These are phyloP conservation scores for Apodospora peruviana DNA, from an alignment of 495 filamentous ascomycete genomes.

Conservation along the genomic window DNA sequence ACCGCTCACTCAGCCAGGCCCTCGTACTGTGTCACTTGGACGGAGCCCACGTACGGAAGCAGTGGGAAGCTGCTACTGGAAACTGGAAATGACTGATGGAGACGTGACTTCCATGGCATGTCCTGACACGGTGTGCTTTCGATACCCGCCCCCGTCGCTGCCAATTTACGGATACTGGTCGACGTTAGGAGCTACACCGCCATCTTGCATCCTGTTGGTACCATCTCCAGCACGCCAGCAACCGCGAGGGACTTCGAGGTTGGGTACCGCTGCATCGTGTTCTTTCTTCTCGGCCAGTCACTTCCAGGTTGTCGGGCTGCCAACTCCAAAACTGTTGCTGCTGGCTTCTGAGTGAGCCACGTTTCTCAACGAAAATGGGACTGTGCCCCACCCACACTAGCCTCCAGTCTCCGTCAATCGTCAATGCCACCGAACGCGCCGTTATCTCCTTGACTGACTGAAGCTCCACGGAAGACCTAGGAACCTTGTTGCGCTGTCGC, in stretches of 20 bases:
- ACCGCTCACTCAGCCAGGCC: constrained; percentile 6
- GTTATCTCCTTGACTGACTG: too few relatives aligned
- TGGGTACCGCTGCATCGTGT: constrained; percentile 26
- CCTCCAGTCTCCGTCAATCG: too few relatives aligned
- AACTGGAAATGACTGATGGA: not conserved
- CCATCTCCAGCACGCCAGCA: constrained; percentile 4
- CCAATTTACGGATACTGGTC: too few relatives aligned
- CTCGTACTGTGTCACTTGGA: not conserved
- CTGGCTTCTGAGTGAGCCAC: not conserved
- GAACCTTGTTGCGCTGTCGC: too few relatives aligned
- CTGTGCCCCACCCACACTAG: constrained; percentile 5
- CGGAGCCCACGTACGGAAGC: not conserved
- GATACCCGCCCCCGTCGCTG: not conserved
- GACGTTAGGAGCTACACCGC: constrained; percentile 26
- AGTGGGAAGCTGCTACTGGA: too few relatives aligned
- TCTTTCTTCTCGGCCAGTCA: not conserved
- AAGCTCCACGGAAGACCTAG: too few relatives aligned
- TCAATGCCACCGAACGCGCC: too few relatives aligned
- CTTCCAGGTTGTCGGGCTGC: constrained; percentile 10
- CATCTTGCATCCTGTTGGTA: constrained; percentile 10
- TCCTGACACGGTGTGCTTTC: constrained; percentile 2
- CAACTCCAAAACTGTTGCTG: constrained; percentile 15
- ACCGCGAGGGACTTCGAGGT: constrained; percentile 15
- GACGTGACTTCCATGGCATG: not conserved
- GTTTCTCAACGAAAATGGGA: not conserved